Evolutionary conservation across 2,329 filamentous ascomycete species (phyloP).

Genomic region (Trichophyton verrucosum): DNA sequence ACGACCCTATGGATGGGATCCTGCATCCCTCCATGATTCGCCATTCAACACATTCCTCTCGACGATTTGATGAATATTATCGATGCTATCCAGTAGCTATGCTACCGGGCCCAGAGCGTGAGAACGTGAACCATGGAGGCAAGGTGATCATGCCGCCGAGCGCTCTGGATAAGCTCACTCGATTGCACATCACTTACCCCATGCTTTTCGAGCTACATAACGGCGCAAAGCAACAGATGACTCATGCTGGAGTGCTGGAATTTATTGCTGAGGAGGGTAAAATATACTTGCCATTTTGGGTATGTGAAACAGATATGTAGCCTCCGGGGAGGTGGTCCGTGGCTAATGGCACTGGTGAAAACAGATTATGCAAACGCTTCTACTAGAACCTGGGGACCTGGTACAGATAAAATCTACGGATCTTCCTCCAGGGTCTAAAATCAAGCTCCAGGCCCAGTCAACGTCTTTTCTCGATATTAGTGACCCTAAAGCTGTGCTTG

Average conservation of each 20-base stretch:
- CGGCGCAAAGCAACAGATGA: conserved; percentile 63
- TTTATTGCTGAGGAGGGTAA: conserved; percentile 96
- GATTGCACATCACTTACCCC: conserved; percentile 91
- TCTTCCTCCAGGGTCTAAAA: conserved; percentile 75
- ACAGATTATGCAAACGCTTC: conserved; percentile 85
- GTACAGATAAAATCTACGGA: conserved; percentile 93
- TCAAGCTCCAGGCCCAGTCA: conserved; percentile 93
- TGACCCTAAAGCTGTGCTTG: conserved; percentile 91
- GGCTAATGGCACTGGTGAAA: conserved; percentile 7
- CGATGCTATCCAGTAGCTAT: conserved; percentile 92
- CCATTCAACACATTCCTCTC: conserved; percentile 37
- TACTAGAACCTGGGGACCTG: conserved; percentile 82
- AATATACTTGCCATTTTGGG: conserved; percentile 92
- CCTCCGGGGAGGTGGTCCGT: neutral
- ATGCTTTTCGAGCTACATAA: conserved; percentile 95
- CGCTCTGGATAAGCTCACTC: conserved; percentile 89
- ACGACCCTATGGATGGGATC: conserved; percentile 41
- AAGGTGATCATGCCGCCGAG: conserved; percentile 97
- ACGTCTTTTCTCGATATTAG: conserved; percentile 91
- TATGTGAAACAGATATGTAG: conserved; percentile 29
- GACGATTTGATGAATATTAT: conserved; percentile 97
- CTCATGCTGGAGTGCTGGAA: conserved; percentile 89
- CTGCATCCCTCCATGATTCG: conserved; percentile 41
- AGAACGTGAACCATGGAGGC: conserved; percentile 86
- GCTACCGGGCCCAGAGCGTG: conserved; percentile 79